phyloP scores from a whole-genome alignment of 2,329 filamentous ascomycete species.

The Neonectria ditissima region DNA sequence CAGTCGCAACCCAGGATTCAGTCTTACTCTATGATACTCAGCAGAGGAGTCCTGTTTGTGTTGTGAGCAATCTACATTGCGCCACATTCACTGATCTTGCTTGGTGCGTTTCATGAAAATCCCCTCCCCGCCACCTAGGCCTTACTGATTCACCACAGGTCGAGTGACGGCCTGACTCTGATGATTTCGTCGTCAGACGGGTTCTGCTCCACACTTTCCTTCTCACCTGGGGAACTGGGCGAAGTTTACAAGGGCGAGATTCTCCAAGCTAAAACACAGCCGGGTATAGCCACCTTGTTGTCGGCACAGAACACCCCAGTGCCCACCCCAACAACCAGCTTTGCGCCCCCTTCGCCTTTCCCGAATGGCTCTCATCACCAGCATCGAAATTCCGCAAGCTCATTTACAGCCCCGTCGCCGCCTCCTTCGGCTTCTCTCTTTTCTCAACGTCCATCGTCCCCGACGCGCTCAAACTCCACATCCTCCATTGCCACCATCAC shows the following conservation, averaged over 20 bases:
- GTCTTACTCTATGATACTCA: constrained; percentile 97
- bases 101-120: constrained; percentile 72
- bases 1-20: constrained; percentile 95
- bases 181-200: constrained; percentile 98
- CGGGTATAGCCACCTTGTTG: constrained; percentile 55
- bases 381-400: constrained; percentile 68
- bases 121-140: not conserved
- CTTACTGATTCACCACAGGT: constrained; percentile 55
- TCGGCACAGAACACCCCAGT: constrained; percentile 75
- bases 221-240: constrained; percentile 85
- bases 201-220: constrained; percentile 93
- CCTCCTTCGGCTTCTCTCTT: constrained; percentile 67
- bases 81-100: constrained; percentile 96
- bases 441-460: constrained; percentile 78
- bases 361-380: constrained; percentile 61
- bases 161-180: constrained; percentile 67
- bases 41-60: constrained; percentile 90
- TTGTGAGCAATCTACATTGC: constrained; percentile 97
- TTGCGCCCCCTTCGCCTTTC: constrained; percentile 72
- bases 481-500: constrained; percentile 83
- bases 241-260: constrained; percentile 80
- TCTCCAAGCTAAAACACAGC: constrained; percentile 60
- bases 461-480: constrained; percentile 85
- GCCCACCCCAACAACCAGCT: constrained; percentile 75
- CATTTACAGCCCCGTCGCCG: constrained; percentile 69